Evolutionary conservation across 352 stramenopile species (phyloP).

Genomic region (Phytophthora idaei): DNA sequence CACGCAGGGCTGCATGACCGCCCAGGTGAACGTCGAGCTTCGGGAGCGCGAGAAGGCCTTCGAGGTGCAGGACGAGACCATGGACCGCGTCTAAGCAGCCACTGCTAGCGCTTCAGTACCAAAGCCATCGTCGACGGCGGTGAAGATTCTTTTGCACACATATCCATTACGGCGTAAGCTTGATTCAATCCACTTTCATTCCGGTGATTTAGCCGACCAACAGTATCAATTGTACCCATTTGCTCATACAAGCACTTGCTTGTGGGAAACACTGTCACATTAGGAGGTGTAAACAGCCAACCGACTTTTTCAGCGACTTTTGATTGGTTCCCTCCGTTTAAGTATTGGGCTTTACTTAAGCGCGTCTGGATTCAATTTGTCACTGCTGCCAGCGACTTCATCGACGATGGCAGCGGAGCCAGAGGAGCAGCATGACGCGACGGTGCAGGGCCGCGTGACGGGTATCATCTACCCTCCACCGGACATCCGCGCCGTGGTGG

Average conservation of each 20-base stretch:
- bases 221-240: not conserved
- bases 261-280: not conserved
- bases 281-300: not conserved
- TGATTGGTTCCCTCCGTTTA: not conserved
- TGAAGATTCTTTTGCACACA: slow-evolving; percentile 10
- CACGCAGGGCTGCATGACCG: slow-evolving; percentile 94
- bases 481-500: slow-evolving; percentile 97
- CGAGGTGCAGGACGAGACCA: slow-evolving; percentile 53
- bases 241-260: too few relatives aligned
- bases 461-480: slow-evolving; percentile 97
- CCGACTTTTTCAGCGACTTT: not conserved
- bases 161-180: slow-evolving; percentile 14
- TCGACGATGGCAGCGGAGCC: slow-evolving; percentile 30
- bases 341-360: slow-evolving; percentile 1
- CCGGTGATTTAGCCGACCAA: slow-evolving; percentile 18
- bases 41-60: slow-evolving; percentile 76
- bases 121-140: slow-evolving; percentile 5
- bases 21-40: slow-evolving; percentile 93
- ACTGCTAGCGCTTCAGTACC: not conserved
- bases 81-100: slow-evolving; percentile 63
- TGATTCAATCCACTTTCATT: slow-evolving; percentile 19
- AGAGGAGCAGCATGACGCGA: slow-evolving; percentile 36
- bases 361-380: not conserved
- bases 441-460: slow-evolving; percentile 78
- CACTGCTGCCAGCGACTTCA: not conserved